A percentile compares a stretch with the other conserved stretches of the same genome.
Conservation (phyloP, 2,329 filamentous ascomycete genomes). For the Blastomyces percursus region DNA sequence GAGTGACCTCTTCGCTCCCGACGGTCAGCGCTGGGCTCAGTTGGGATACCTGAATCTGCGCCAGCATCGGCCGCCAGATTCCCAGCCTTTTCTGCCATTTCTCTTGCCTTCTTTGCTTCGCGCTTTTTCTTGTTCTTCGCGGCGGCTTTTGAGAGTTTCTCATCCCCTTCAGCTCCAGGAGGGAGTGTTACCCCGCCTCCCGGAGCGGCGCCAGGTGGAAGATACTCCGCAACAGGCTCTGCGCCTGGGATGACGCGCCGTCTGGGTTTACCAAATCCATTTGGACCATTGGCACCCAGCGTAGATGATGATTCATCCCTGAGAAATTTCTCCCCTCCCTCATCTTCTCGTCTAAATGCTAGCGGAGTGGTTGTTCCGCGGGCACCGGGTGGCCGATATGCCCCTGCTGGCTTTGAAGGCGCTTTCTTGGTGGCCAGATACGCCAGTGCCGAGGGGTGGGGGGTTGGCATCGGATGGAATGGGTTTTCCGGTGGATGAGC, state of each 20-base stretch:
- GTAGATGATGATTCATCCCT: slow-evolving; percentile 57
- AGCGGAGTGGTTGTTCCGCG: slow-evolving; percentile 79
- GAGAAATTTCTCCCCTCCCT: slow-evolving; percentile 80
- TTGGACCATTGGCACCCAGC: slow-evolving; percentile 46
- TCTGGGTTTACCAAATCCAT: slow-evolving; percentile 66
- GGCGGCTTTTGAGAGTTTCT: slow-evolving; percentile 68
- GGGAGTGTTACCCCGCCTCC: slow-evolving; percentile 56
- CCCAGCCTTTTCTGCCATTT: slow-evolving; percentile 54
- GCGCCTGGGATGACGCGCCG: slow-evolving; percentile 80
- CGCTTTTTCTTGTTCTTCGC: slow-evolving; percentile 99
- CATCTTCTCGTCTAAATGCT: slow-evolving; percentile 94
- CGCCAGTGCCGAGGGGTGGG: slow-evolving; percentile 70
- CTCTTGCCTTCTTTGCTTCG: slow-evolving; percentile 81
- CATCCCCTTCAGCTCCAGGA: slow-evolving; percentile 54
- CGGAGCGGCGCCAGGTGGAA: slow-evolving; percentile 58
- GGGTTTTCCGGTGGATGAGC: slow-evolving; percentile 57
- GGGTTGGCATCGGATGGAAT: slow-evolving; percentile 59
- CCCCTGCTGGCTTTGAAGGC: slow-evolving; percentile 91
- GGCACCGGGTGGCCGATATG: slow-evolving; percentile 88
- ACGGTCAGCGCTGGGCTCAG: slow-evolving; percentile 50
- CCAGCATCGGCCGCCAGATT: slow-evolving; percentile 10
- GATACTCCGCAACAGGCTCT: slow-evolving; percentile 54
- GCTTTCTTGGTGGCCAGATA: slow-evolving; percentile 84
- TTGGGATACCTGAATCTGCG: slow-evolving; percentile 1
- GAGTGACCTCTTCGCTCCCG: slow-evolving; percentile 45